Evolutionary conservation across 2,329 filamentous ascomycete genomes (phyloP), one percentile per base, ranked within the genome.

Genomic region (Hymenoscyphus scutula): DNA sequence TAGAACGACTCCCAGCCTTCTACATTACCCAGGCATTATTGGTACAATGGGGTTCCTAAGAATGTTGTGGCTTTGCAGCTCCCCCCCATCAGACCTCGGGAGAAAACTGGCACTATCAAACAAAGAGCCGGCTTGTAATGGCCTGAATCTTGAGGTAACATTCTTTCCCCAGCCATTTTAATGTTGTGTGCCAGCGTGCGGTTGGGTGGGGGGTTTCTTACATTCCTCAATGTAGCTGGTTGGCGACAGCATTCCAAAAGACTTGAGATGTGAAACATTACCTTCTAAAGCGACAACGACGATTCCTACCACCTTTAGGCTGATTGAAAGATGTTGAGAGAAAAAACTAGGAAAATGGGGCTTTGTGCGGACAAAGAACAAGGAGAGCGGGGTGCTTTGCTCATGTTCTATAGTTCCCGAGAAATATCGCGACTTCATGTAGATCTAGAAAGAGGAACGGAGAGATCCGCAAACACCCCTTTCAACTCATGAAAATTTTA

Each of bases 1-100:
- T 29, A 62, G 34, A 58, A 58, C 10, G 23, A 17, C 15, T 13
- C 59, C 70, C 70, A 71, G 65, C 71, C 69, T 63, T 70, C 69
- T 67, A 63, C 62, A 68, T 68, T 71, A 71, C 58, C 37, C 30
- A 41, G 51, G 41, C 61, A 64, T 66, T 68, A 68, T 65, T 66
- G 54, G 56, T 55, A 63, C 61, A 64, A 60, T 59, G 34, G 62
- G 41, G 41, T 27, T 62, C 54, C 19, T 34, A 64, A 64, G 68
- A 69, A 69, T 70, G 68, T 62, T 57, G 62, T 53, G 61, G 61
- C 61, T 65, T 62, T 67, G 61, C 62, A 34, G 51, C 41, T 15
- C 5, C 38, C 53, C 15, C n/a, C 25, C 10, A 51, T 53, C 29
- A 29, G 37, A 56, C 53, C 53, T 54, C 51, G 23, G n/a, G 32